Evolutionary conservation across 1,139 yeast species (phyloP), one percentile per base, ranked within the genome.

Genomic region (Geotrichum restrictum): DNA sequence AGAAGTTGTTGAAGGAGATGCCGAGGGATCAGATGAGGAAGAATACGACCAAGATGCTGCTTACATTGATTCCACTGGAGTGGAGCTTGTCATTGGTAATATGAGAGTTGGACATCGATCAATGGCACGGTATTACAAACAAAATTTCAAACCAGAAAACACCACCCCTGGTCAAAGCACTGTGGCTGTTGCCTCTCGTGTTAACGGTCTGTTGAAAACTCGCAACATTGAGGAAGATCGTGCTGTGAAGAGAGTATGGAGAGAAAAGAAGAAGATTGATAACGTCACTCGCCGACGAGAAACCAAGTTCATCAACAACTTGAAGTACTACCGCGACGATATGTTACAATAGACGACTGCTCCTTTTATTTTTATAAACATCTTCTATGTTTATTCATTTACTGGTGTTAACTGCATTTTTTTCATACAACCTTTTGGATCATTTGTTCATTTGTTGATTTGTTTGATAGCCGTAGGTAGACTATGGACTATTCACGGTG

Each of bases 131-230:
- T 93, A 91, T 71, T 91, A 83, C 74, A 84, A 84, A 67, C 95
- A 89, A 74, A 83, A 85, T 66, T 72, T 88, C 60, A 82, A 83
- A 52, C 95, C 95, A 1, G 91, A 86, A 56, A 79, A 80, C 48
- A 75, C 85, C 42, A 77, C 84, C 32, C 96, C 89, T 67, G 98
- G 96, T 46, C 96, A 88, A 72, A 94, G 95, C 60, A 93, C 98
- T 0, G 85, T 88, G 65, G 95, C 97, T 33, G 97, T 96, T 1
- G 97, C 91, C 66, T 80, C 91, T 2, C 81, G 96, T 71, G 85
- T 82, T 54, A 76, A 59, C 68, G 74, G 34, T 72, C 74, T 60
- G 79, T 79, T 64, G 77, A 79, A 68, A 69, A 54, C 63, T n/a
- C 60, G 63, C n/a, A 69, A 67, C 42, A 65, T 69, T 19, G 69